phyloP scores from a whole-genome alignment of 2,329 filamentous ascomycete genomes.

The Phyllosticta capitalensis region DNA sequence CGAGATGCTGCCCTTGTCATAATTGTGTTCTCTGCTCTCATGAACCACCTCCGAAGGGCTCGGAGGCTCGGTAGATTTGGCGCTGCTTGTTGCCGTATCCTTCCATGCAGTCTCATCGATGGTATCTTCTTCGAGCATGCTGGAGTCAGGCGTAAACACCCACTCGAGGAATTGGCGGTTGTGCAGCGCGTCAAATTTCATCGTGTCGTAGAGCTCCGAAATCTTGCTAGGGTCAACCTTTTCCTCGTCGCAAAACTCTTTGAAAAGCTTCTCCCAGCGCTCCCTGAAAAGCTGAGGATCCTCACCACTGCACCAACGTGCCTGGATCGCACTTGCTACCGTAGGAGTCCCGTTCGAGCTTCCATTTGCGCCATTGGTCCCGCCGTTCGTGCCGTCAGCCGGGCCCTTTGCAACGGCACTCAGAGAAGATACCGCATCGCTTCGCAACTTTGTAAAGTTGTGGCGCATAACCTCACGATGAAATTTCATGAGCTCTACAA shows the following conservation, averaged over 20 bases:
- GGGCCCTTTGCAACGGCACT: constrained; percentile 24
- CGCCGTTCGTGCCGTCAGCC: constrained; percentile 10
- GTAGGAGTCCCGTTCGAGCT: constrained; percentile 16
- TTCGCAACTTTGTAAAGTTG: constrained; percentile 76
- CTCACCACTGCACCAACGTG: constrained; percentile 93
- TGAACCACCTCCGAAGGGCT: constrained; percentile 22
- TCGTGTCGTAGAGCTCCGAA: constrained; percentile 95
- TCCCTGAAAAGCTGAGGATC: constrained; percentile 92
- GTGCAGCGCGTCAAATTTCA: constrained; percentile 98
- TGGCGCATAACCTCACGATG: constrained; percentile 90
- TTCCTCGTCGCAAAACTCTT: constrained; percentile 91
- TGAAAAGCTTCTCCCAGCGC: constrained; percentile 96
- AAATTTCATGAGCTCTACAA: constrained; percentile 96
- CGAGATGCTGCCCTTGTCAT: constrained; percentile 30
- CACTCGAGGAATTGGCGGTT: constrained; percentile 95
- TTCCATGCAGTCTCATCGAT: constrained; percentile 35
- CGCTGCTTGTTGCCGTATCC: constrained; percentile 21
- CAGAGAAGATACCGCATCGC: constrained; percentile 54
- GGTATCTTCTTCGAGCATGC: constrained; percentile 58
- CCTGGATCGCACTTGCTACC: constrained; percentile 52
- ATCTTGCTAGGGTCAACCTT: constrained; percentile 99
- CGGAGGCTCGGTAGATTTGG: constrained; percentile 18
- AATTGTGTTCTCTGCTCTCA: constrained; percentile 14
- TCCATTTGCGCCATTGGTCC: constrained; percentile 7
- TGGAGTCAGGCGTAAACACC: constrained; percentile 82